phyloP scores from a whole-genome alignment of 176 grass and related monocot genomes.

The Paspalum vaginatum region DNA sequence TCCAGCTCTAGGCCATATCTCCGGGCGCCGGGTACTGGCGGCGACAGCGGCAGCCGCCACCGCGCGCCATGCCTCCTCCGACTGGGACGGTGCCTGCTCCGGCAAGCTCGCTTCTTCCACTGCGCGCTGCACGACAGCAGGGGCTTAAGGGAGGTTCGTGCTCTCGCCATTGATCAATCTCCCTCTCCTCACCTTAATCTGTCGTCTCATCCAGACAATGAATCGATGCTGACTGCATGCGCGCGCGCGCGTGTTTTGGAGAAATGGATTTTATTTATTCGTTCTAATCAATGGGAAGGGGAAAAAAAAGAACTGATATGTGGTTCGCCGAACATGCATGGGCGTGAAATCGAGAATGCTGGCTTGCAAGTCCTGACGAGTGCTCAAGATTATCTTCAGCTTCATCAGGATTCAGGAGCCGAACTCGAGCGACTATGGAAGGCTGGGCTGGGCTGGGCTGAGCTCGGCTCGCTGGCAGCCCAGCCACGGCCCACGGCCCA shows the following conservation, averaged over 20 bases:
- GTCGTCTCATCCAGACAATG: not conserved
- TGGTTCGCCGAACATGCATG: not conserved
- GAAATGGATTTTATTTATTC: fast-evolving
- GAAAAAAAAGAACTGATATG: not conserved
- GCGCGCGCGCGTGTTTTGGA: no score
- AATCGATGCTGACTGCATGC: not conserved
- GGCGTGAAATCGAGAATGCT: not conserved
- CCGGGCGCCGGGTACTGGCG: no score
- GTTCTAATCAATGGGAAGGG: no score
- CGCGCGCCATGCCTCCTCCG: conserved; percentile 19
- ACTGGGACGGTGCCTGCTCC: conserved; percentile 19
- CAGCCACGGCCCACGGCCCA: no score
- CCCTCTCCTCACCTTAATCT: not conserved
- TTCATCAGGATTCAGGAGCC: no score
- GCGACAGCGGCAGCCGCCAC: no score
- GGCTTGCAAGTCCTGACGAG: no score
- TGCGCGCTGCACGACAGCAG: not conserved
- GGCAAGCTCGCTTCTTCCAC: conserved; percentile 22
- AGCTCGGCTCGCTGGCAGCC: no score
- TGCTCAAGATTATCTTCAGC: no score
- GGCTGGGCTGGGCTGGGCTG: no score
- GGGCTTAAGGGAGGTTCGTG: conserved; percentile 27
- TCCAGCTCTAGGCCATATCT: no score
- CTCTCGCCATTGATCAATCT: not conserved
- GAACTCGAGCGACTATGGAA: no score